Base-by-base conservation (phyloP, 768 basidiomycete genomes). In the Tylopilus subfusipes region DNA sequence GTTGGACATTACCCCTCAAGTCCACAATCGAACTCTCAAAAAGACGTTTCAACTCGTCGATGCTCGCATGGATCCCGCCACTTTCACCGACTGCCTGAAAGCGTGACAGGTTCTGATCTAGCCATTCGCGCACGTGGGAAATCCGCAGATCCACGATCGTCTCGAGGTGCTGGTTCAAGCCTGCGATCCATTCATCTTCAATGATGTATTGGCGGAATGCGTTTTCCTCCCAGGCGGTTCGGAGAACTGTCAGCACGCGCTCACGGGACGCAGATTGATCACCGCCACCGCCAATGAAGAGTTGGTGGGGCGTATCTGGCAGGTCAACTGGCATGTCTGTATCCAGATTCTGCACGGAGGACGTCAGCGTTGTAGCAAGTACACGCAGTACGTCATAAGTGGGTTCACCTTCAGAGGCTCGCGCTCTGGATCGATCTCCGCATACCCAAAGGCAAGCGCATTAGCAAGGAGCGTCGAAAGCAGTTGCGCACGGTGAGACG, bases 51-150 rank as follows among this genome's bases (percentile, higher is more conserved):
- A 86, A 57, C 2, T 72, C 70, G 24, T 76, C 76, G 12, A 84
- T 73, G 38, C 74, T 69, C 4, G 82, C 72, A 44, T 80, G 71
- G 25, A 66, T 50, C 22, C 33, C 54, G 0, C 42, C 42, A 0
- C 39, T 14, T 1, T 48, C 44, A 9, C 43, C 42, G 2, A 18
- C 68, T 0, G 47, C 55, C 42, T 75, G 72, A 66, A 85, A 85
- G 0, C 82, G 72, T 2, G 71, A 51, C 4, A 79, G 59, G 53
- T 86, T 86, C 5, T 72, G 64, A 4, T 69, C 63, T 13, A 86
- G 65, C 85, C 84, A 86, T 53, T 72, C 68, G 1, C 65, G 66
- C 22, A 85, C 81, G 52, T 79, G 77, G 5, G 69, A 61, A n/a
- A 82, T 66, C 11, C 84, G 76, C 50, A 68, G 36, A 22, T 78